Evolutionary conservation across 345 rosid genomes (phyloP).

Genomic region (Eucalyptus melliodora): DNA sequence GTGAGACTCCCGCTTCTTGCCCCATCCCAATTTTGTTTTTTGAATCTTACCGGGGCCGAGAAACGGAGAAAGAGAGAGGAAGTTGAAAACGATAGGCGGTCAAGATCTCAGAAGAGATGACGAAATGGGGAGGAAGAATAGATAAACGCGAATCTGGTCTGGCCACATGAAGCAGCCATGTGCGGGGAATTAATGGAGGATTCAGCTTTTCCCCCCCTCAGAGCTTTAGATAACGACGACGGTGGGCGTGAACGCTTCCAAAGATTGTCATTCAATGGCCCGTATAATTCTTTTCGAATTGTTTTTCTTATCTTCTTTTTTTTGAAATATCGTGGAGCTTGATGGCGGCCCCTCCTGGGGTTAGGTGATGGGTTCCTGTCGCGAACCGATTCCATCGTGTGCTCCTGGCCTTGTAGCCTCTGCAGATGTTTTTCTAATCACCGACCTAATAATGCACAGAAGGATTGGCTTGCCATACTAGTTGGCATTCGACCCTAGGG

Average conservation of each 20-base stretch:
- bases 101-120: background rate
- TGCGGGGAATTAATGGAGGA: background rate
- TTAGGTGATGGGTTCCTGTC: background rate
- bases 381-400: background rate
- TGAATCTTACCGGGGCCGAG: background rate
- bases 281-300: background rate
- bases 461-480: background rate
- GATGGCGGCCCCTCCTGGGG: background rate
- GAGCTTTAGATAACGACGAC: background rate
- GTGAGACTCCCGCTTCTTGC: background rate
- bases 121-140: background rate
- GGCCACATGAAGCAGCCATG: background rate
- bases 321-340: background rate
- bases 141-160: background rate
- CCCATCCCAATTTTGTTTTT: background rate
- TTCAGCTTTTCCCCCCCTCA: background rate
- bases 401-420: background rate
- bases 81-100: background rate
- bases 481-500: background rate
- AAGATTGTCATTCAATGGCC: background rate
- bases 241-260: background rate
- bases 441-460: background rate
- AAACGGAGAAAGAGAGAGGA: background rate
- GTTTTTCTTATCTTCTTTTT: background rate
- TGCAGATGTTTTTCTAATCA: background rate